These are phyloP conservation scores for Diaporthe sp. DNA, from an alignment of 2,329 filamentous ascomycete species.

Conservation along the genomic window DNA sequence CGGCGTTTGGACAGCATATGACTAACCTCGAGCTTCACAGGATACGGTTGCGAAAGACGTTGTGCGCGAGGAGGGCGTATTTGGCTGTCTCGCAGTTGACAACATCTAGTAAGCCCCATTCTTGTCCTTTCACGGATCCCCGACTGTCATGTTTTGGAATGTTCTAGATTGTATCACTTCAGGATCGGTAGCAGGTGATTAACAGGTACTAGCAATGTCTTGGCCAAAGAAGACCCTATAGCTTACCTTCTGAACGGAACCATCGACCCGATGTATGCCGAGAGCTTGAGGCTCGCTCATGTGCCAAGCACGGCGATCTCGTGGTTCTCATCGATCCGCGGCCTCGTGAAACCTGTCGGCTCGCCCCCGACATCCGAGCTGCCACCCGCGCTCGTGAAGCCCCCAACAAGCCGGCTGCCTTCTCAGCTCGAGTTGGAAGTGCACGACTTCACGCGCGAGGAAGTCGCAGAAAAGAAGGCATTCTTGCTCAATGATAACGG, in stretches of 20 bases:
- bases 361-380: conserved; percentile 49
- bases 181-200: too few relatives aligned
- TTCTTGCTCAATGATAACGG: conserved; percentile 94
- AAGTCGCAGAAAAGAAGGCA: conserved; percentile 91
- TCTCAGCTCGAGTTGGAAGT: conserved; percentile 91
- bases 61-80: conserved; percentile 82
- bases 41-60: conserved; percentile 72
- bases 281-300: conserved; percentile 81
- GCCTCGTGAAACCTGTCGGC: conserved; percentile 69
- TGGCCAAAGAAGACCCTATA: conserved; percentile 80
- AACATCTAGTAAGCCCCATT: conserved; percentile 77
- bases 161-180: too few relatives aligned
- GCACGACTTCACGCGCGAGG: conserved; percentile 93
- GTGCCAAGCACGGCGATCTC: conserved; percentile 81
- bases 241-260: conserved; percentile 93
- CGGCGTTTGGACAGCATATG: background rate
- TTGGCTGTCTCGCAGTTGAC: conserved; percentile 93
- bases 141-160: too few relatives aligned
- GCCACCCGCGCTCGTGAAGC: conserved; percentile 48
- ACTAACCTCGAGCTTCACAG: conserved; percentile 1
- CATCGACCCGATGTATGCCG: conserved; percentile 84
- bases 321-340: conserved; percentile 75
- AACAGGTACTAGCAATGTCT: conserved; percentile 72
- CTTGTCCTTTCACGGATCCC: too few relatives aligned
- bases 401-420: conserved; percentile 64